Evolutionary conservation across 768 basidiomycete genomes (phyloP), one percentile per base, ranked within the genome.

Genomic region (Rossbeevera mucosa): DNA sequence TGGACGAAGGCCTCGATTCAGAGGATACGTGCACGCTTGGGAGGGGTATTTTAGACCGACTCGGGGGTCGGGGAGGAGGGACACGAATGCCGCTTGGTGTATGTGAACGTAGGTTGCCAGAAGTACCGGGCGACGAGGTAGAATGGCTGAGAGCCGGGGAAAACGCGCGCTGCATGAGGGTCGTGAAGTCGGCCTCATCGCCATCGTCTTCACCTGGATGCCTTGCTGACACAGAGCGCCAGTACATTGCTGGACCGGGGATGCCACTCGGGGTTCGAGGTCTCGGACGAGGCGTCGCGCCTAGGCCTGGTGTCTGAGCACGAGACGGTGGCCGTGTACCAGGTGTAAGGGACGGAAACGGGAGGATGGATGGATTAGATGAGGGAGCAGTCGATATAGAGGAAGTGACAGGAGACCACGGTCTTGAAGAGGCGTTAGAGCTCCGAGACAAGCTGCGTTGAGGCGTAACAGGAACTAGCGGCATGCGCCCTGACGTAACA

Each of bases 211-310:
- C 76, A 21, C 74, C 77, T 18, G 78, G 76, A 16, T 69, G 72
- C 24, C 72, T 71, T 13, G 75, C 72, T 24, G 83, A 82, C 44
- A 78, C 64, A 13, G 78, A 77, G 13, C 76, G 75, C 61, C 73
- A 69, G 46, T 75, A 68, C 55, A 74, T 74, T 41, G 74, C 72
- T 16, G 88, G 90, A 7, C 71, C 76, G 42, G 91, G 89, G 44
- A 93, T 91, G 54, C 82, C 74, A 59, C 87, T 90, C 0, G 91
- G 91, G 0, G 91, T 91, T 70, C 81, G 83, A 3, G 89, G 79
- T 52, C 91, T 79, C 14, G 81, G 72, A n/a, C 86, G 82, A 20
- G 87, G 85, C 0, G 82, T 79, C 7, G 74, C 63, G 7, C 60
- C 63, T 36, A 68, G 29, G 28, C 61, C 21, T 44, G 84, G 82